Evolutionary conservation across 2,329 filamentous ascomycete genomes (phyloP).

Genomic region (Allantophomopsis cytisporea): DNA sequence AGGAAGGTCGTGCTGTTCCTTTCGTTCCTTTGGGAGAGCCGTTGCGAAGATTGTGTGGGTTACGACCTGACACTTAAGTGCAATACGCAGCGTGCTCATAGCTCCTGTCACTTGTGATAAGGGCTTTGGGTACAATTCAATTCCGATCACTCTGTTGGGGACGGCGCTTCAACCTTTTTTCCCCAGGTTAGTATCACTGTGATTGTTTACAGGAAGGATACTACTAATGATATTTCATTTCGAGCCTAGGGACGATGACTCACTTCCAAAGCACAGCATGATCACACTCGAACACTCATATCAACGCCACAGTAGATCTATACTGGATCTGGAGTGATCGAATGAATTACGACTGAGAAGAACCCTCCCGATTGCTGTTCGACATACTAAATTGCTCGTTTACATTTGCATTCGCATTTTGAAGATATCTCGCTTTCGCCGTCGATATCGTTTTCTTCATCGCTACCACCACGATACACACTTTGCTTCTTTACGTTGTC

Average conservation of each 20-base stretch:
- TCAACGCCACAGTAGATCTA: no score
- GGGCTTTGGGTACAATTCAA: constrained; percentile 19
- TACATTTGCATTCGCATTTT: no score
- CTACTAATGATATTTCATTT: constrained; percentile 13
- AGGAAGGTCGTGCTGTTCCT: constrained; percentile 2
- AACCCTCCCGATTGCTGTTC: no score
- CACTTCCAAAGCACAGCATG: no score
- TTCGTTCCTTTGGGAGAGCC: constrained; percentile 72
- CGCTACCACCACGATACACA: constrained; percentile 3
- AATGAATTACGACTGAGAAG: no score
- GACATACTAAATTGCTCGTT: no score
- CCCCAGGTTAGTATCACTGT: constrained; percentile 10
- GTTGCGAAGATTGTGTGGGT: constrained; percentile 84
- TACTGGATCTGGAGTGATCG: no score
- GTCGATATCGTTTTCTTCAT: not conserved
- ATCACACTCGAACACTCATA: no score
- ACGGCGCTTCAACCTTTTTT: constrained; percentile 13
- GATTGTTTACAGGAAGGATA: constrained; percentile 11
- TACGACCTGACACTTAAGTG: constrained; percentile 66
- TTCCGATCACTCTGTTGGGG: constrained; percentile 22
- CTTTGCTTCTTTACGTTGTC: constrained; percentile 5
- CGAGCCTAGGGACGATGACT: no score
- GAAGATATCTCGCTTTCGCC: no score
- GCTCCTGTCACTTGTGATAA: constrained; percentile 1
- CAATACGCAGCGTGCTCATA: constrained; percentile 75